Evolutionary conservation across 2,329 filamentous ascomycete species (phyloP).

Genomic region (Curvularia lunata): DNA sequence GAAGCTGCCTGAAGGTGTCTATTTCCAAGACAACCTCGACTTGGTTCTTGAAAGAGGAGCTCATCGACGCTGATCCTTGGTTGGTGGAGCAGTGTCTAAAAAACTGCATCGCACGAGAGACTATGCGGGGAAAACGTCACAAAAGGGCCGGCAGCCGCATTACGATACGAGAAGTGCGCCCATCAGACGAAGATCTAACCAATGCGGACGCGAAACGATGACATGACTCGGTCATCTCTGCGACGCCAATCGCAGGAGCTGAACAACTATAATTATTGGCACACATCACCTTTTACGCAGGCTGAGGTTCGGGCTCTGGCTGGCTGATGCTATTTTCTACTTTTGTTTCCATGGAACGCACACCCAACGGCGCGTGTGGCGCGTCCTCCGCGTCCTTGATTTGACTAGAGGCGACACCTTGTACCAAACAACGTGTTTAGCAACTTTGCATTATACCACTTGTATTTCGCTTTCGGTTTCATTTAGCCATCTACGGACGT

Average conservation of each 20-base stretch:
- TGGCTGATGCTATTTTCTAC: background rate
- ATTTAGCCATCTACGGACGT: background rate
- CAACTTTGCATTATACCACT: background rate
- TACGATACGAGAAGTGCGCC: constrained; percentile 23
- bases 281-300: background rate
- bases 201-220: background rate
- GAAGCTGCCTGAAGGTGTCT: constrained; percentile 33
- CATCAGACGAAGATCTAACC: background rate
- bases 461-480: background rate
- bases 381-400: background rate
- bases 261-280: background rate
- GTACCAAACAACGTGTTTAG: background rate
- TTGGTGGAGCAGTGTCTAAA: constrained; percentile 41
- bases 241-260: background rate
- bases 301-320: background rate
- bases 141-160: constrained; percentile 27
- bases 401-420: background rate
- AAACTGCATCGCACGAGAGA: constrained; percentile 42
- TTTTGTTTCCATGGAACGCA: background rate
- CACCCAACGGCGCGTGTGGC: background rate
- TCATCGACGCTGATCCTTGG: constrained; percentile 30
- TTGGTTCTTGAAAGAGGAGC: constrained; percentile 25
- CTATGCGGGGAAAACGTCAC: constrained; percentile 28
- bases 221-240: background rate
- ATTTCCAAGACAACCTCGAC: constrained; percentile 22